These are phyloP conservation scores for Botrytis pseudocinerea DNA, from an alignment of 2,329 filamentous ascomycete species.

Conservation along the genomic window DNA sequence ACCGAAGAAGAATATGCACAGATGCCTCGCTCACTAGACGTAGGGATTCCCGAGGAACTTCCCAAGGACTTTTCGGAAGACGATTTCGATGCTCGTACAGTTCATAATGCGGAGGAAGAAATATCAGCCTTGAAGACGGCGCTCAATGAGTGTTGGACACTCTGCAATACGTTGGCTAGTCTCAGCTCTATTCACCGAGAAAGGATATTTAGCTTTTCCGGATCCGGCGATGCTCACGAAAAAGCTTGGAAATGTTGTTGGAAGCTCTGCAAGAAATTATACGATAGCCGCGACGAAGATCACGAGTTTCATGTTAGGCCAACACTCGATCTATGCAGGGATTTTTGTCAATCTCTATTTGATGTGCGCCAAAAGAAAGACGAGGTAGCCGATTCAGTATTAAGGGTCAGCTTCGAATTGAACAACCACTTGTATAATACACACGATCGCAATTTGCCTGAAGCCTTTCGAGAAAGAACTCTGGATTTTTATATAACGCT, in stretches of 20 bases:
- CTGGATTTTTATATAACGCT: constrained; percentile 93
- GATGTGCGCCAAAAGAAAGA: constrained; percentile 78
- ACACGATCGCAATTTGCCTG: constrained; percentile 79
- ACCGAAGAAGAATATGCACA: constrained; percentile 28
- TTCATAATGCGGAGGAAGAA: constrained; percentile 56
- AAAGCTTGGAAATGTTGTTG: constrained; percentile 93
- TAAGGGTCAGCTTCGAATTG: constrained; percentile 90
- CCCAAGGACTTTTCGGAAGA: constrained; percentile 49
- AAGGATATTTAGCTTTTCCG: constrained; percentile 73
- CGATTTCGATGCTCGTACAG: constrained; percentile 47
- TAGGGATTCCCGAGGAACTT: constrained; percentile 44
- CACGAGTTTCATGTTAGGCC: constrained; percentile 67
- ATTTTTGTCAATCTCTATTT: constrained; percentile 90
- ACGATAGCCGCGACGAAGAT: constrained; percentile 75
- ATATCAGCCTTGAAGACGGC: constrained; percentile 70
- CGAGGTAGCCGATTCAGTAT: constrained; percentile 78
- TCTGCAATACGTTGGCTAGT: constrained; percentile 87
- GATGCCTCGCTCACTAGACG: constrained; percentile 34
- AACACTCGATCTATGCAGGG: constrained; percentile 82
- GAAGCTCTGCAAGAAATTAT: constrained; percentile 87
- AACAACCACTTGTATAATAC: constrained; percentile 96
- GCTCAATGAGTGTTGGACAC: constrained; percentile 85
- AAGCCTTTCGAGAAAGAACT: constrained; percentile 84
- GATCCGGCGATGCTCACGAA: constrained; percentile 75
- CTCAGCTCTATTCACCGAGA: constrained; percentile 82